Evolutionary conservation across 129 eudicot species (phyloP), one percentile per base, ranked within the genome.

Genomic region (Flaveria sonorensis): DNA sequence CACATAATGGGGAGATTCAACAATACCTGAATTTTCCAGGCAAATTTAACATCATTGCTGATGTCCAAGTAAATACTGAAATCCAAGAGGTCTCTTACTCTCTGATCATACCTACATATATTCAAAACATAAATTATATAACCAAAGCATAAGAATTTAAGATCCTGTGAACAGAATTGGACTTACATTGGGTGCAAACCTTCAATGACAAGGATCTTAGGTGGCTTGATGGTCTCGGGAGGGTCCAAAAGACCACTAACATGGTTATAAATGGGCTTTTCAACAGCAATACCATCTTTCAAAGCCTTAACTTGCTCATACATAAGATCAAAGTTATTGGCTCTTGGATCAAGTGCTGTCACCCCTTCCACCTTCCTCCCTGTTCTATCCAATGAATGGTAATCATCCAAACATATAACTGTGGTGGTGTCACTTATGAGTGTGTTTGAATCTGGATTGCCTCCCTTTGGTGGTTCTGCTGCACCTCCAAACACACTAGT

Each of bases 401-500:
- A 93, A 78, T 93, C 98, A 81, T 93, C 98, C 66, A 93, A 71
- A 72, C 98, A 93, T 15, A 93, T 93, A 59, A 93, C 98, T 7
- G 98, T 93, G 4, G 98, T 93, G 12, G 88, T 93, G 77, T 93
- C 98, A 77, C 97, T 90, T 1, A 93, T 93, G 23, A 93, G 83
- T 16, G 98, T 93, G 91, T 93, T 93, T 9, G 98, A 93, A 63
- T 93, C 98, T 0, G 98, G 98, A 63, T 93, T 93, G 13, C 98
- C 98, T 20, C 98, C 98, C 84, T 76, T 88, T 28, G 98, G 98
- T 48, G 98, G 97, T 78, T 86, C 91, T 5, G 96, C 98, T 19
- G 96, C 98, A 40, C 98, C 98, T 10, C 98, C 98, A 75, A 93
- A 93, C 52, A 93, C 98, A 82, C 96, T 90, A 2, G 98, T 93